A percentile compares a stretch with the other conserved stretches of the same genome.
Evolutionary conservation across 2,329 filamentous ascomycete species (phyloP).

Genomic region (Phoma herbarum): DNA sequence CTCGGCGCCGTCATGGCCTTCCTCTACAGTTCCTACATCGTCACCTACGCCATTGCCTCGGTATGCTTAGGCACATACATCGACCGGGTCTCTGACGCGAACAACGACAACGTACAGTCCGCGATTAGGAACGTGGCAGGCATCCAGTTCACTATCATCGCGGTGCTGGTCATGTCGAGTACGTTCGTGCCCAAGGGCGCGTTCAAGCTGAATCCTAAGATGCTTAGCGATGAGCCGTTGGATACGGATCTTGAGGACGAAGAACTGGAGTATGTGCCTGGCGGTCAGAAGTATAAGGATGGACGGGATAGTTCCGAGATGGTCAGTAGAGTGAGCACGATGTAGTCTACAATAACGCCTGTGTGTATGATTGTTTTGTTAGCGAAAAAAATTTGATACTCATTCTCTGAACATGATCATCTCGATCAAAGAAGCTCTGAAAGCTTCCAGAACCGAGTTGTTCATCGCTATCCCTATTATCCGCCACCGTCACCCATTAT

Average conservation of each 20-base stretch:
- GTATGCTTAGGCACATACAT: conserved; percentile 59
- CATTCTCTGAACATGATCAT: background rate
- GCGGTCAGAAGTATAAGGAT: conserved; percentile 28
- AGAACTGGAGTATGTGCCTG: conserved; percentile 36
- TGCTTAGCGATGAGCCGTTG: conserved; percentile 53
- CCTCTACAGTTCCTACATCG: conserved; percentile 61
- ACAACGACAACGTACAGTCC: conserved; percentile 50
- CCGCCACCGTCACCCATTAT: background rate
- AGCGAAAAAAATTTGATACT: conserved; percentile 1
- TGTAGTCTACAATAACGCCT: conserved; percentile 13
- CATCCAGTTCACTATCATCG: conserved; percentile 59
- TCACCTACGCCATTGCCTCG: conserved; percentile 57
- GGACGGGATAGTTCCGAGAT: conserved; percentile 37
- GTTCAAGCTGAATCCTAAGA: conserved; percentile 55
- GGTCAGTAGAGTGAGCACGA: conserved; percentile 33
- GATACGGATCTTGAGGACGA: conserved; percentile 46
- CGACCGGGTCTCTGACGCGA: conserved; percentile 52
- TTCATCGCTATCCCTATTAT: background rate
- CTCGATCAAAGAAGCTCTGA: background rate
- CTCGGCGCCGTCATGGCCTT: conserved; percentile 63
- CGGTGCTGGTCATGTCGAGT: conserved; percentile 53
- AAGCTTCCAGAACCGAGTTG: background rate
- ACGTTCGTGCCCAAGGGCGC: conserved; percentile 60
- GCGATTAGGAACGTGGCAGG: conserved; percentile 58
- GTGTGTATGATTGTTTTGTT: background rate